Evolutionary conservation across 2,329 filamentous ascomycete genomes (phyloP), one percentile per base, ranked within the genome.

Genomic region (Chrysoporthe puriensis): DNA sequence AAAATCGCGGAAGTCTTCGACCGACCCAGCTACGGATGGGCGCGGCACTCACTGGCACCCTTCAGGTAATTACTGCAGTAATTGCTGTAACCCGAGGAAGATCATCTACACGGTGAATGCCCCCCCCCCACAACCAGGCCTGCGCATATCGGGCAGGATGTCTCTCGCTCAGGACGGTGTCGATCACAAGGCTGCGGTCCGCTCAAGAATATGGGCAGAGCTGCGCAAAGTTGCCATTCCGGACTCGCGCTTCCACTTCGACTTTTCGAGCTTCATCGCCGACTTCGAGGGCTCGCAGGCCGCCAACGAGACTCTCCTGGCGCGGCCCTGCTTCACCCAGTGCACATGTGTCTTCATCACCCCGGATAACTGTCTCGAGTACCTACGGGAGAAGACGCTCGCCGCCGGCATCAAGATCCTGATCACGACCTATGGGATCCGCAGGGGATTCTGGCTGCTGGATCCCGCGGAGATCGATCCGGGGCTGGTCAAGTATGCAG

Each of bases 281-380:
- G 79, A 82, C 70, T 83, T 83, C 67, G 72, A 73, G 5, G 76
- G 74, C 60, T 82, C 81, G 0, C 64, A 73, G 2, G 68, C 71
- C 0, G 80, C 80, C 1, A 73, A 74, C 18, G 70, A 74, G 7
- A 75, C 73, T 46, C 70, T 82, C 2, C 64, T 72, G 1, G 66
- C 73, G 3, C 71, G 80, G 18, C 72, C 74, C 4, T 75, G 72
- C 64, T 82, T 81, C 69, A 60, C 70, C 21, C 62, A 69, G 9
- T 75, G 77, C 3, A 52, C 66, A 13, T 73, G 74, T 4, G 69
- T 83, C 58, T 81, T 82, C 68, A 76, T 80, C 32, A 78, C 79
- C 5, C 77, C 79, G 2, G 81, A 83, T 70, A 82, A 81, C 67
- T 81, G 79, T 71, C 74, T 83, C n/a, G 79, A 82, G 70, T 71